These are phyloP conservation scores for Acanthamoeba culbertsoni DNA, from an alignment of 208 protist genomes.

Conservation along the genomic window DNA sequence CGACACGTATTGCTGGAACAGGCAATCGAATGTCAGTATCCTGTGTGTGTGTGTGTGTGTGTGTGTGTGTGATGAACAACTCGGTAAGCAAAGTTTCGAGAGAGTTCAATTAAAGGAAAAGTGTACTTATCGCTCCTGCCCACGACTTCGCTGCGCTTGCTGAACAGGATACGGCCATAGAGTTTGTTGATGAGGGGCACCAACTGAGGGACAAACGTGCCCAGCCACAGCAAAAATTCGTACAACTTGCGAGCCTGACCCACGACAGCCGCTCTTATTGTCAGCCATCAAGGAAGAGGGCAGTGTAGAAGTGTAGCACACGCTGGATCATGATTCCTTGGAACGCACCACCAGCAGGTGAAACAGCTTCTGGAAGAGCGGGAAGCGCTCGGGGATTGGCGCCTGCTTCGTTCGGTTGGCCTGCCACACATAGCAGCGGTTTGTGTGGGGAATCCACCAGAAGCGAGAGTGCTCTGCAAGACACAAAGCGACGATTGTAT, in stretches of 20 bases:
- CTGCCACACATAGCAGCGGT: conserved; percentile 58
- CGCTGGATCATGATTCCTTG: no score
- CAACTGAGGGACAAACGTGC: conserved; percentile 21
- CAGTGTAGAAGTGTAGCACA: no score
- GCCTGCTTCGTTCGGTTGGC: conserved; percentile 39
- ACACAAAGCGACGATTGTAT: no score
- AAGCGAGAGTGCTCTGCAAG: conserved; percentile 44
- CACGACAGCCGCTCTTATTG: background rate
- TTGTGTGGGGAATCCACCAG: conserved; percentile 65
- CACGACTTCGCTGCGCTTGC: background rate
- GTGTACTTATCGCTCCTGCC: conserved; percentile 16
- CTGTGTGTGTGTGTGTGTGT: no score
- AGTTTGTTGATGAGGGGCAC: conserved; percentile 54
- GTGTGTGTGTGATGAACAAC: background rate
- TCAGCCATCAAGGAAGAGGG: background rate
- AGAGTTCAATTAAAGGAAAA: background rate
- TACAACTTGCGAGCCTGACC: conserved; percentile 31
- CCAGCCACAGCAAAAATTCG: conserved; percentile 58
- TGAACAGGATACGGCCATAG: conserved; percentile 6
- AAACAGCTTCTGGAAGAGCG: background rate
- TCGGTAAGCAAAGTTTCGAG: background rate
- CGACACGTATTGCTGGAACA: conserved; percentile 62
- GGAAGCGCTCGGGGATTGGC: background rate
- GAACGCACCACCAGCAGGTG: background rate
- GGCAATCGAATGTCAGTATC: conserved; percentile 48